Conservation (phyloP, 108 stramenopile species). For the Pseudonitzschia delicatissima region DNA sequence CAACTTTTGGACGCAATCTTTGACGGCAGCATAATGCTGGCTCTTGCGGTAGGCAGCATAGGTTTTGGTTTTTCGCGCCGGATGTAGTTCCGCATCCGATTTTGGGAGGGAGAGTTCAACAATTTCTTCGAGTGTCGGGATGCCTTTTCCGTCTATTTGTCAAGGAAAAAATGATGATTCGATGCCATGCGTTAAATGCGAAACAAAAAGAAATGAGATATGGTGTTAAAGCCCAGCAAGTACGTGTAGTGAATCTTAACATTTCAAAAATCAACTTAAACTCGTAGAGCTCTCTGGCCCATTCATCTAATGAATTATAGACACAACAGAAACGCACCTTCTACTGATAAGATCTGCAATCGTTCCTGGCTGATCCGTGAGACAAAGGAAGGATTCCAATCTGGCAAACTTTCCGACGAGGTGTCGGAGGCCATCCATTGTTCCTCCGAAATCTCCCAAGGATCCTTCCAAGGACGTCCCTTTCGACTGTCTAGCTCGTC, state of each 20-base stretch:
- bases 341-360: slow-evolving; percentile 36
- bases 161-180: too few species aligned
- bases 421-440: slow-evolving; percentile 51
- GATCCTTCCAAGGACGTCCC: slow-evolving; percentile 63
- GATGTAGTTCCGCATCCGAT: neutral
- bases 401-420: slow-evolving; percentile 56
- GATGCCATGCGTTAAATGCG: too few species aligned
- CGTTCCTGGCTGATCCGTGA: slow-evolving; percentile 67
- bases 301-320: too few species aligned
- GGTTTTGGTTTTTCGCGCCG: slow-evolving; percentile 35
- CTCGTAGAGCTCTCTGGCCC: too few species aligned
- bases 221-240: too few species aligned
- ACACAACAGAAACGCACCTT: slow-evolving; percentile 27
- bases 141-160: slow-evolving; percentile 26
- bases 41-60: slow-evolving; percentile 48
- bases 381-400: slow-evolving; percentile 63
- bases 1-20: slow-evolving; percentile 31
- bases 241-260: too few species aligned
- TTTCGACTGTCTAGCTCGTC: slow-evolving; percentile 45
- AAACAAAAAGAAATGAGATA: too few species aligned
- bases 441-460: slow-evolving; percentile 62
- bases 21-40: slow-evolving; percentile 31
- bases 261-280: too few species aligned
- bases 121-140: slow-evolving; percentile 59
- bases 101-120: neutral